Base-by-base conservation (phyloP, 2,329 filamentous ascomycete species). In the Fulvia fulva region DNA sequence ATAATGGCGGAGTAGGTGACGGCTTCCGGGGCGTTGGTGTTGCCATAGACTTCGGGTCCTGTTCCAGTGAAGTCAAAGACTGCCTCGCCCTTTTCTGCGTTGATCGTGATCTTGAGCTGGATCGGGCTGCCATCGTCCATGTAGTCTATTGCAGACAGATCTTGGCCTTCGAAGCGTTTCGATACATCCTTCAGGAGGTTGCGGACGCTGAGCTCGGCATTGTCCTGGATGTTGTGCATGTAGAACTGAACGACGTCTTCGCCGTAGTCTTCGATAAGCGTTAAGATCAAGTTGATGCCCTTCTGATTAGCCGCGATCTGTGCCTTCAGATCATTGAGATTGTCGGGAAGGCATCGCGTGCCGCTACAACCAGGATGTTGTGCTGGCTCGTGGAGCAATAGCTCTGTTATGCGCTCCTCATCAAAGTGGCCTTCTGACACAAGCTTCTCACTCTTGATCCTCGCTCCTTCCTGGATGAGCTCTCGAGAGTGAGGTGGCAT, bases 41-140 rank as follows among this genome's bases (percentile, higher is more conserved):
- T 92, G 45, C 80, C 81, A 79, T 70, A 67, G 19, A 71, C 67
- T 73, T 94, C 88, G 0, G 87, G 85, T 0, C 90, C 90, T 0
- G 90, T 94, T 21, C 90, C 90, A 0, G 78, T 80, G 71, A 94
- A 89, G 73, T 94, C 86, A 68, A 94, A 95, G 0, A 88, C 76
- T 0, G 90, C 90, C 61, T 89, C 87, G 16, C 89, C 90, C 44
- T 88, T 86, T 0, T 85, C 80, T 0, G 83, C 82, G 67, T 93
- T 84, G 63, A 95, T 94, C 1, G 84, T 87, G 11, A 95, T 81
- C 61, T 85, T 87, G 6, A 95, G 80, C 53, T 82, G 79, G 67
- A 95, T 93, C 0, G 89, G 88, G 9, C 83, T 89, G 25, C 90
- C 90, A 66, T 95, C 90, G 66, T 95, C 91, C 89, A 95, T 94